phyloP scores from a whole-genome alignment of 2,329 filamentous ascomycete species.

The Aspergillus fructus region DNA sequence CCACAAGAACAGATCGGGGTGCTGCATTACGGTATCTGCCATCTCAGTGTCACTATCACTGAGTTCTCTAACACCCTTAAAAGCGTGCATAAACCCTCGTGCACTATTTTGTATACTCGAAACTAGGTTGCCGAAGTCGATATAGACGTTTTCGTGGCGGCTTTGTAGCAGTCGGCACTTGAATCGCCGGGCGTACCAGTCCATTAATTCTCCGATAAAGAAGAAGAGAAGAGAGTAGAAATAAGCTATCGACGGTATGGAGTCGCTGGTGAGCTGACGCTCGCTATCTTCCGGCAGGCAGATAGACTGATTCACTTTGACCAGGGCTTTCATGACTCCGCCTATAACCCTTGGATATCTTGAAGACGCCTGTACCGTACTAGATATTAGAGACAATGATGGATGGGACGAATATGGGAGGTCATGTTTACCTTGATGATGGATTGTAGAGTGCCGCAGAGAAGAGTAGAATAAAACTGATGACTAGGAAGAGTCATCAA shows the following conservation, averaged over 20 bases:
- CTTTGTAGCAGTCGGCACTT: slow-evolving; percentile 37
- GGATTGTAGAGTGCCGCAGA: slow-evolving; percentile 38
- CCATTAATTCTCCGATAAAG: slow-evolving; percentile 38
- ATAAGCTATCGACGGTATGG: slow-evolving; percentile 24
- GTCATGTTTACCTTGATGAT: slow-evolving; percentile 33
- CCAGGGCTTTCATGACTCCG: slow-evolving; percentile 32
- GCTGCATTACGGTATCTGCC: slow-evolving; percentile 15
- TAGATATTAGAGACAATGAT: slow-evolving; percentile 1
- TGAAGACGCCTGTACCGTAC: slow-evolving; percentile 29
- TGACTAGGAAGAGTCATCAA: slow-evolving; percentile 28
- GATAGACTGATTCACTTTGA: slow-evolving; percentile 34
- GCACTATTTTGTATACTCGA: slow-evolving; percentile 29
- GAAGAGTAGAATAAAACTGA: slow-evolving; percentile 30
- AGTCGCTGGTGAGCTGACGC: slow-evolving; percentile 14
- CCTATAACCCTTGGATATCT: slow-evolving; percentile 36
- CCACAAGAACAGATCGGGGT: slow-evolving; percentile 25
- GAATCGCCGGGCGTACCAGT: slow-evolving; percentile 36
- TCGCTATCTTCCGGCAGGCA: slow-evolving; percentile 15
- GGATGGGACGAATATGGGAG: background rate
- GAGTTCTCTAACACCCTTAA: slow-evolving; percentile 24
- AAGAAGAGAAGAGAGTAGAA: slow-evolving; percentile 38
- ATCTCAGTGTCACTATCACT: slow-evolving; percentile 23
- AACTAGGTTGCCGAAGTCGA: slow-evolving; percentile 34
- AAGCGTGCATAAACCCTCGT: slow-evolving; percentile 16
- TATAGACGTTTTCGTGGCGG: slow-evolving; percentile 35